Conservation (phyloP, 345 rosid genomes). For the Adansonia digitata region DNA sequence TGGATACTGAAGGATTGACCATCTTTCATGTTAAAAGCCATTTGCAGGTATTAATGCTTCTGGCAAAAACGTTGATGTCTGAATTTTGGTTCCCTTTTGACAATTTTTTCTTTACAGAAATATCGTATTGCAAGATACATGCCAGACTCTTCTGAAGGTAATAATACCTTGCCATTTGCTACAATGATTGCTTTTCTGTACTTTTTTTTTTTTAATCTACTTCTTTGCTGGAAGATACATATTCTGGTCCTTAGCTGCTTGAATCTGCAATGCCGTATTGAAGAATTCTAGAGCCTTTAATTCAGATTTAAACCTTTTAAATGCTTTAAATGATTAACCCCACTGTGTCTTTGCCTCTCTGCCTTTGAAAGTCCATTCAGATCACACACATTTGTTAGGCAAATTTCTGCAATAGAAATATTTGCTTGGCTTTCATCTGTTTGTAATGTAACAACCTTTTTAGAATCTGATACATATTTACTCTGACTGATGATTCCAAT, state of each 20-base stretch:
- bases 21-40: conserved; percentile 97
- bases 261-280: not conserved
- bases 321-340: too few species aligned
- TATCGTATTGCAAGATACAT: conserved; percentile 80
- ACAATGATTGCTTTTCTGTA: too few species aligned
- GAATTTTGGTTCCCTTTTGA: not conserved
- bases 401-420: not conserved
- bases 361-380: not conserved
- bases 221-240: too few species aligned
- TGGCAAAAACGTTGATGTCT: not conserved
- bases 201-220: too few species aligned
- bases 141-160: conserved; percentile 67
- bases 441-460: not conserved
- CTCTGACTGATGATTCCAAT: not conserved
- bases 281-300: not conserved
- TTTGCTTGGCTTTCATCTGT: not conserved
- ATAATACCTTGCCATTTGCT: too few species aligned
- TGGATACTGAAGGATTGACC: conserved; percentile 81
- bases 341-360: not conserved
- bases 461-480: not conserved
- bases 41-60: conserved; percentile 49
- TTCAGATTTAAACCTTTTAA: not conserved
- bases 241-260: not conserved
- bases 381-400: not conserved
- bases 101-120: conserved; percentile 46